Conservation (phyloP, 2,329 filamentous ascomycete genomes). For the Apiospora rasikravindrae region DNA sequence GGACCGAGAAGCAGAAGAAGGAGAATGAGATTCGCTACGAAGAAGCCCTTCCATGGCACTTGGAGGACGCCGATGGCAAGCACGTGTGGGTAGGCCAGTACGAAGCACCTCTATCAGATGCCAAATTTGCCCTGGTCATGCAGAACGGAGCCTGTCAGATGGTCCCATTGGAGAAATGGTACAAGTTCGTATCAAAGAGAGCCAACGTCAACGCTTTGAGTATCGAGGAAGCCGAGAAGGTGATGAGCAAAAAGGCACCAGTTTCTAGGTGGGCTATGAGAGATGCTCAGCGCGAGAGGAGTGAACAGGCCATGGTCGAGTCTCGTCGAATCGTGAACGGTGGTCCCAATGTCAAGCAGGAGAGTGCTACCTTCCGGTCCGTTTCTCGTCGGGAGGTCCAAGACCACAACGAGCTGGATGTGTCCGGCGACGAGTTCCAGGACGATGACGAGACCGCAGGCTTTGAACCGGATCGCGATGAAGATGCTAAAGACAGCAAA, state of each 20-base stretch:
- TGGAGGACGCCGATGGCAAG: slow-evolving; percentile 95
- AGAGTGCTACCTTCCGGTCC: slow-evolving; percentile 67
- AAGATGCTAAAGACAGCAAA: slow-evolving; percentile 75
- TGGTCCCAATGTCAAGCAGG: slow-evolving; percentile 67
- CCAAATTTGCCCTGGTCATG: slow-evolving; percentile 80
- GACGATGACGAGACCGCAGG: slow-evolving; percentile 84
- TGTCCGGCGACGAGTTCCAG: slow-evolving; percentile 78
- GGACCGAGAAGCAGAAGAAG: slow-evolving; percentile 79
- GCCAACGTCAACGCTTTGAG: slow-evolving; percentile 74
- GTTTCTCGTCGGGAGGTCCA: slow-evolving; percentile 67
- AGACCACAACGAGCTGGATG: slow-evolving; percentile 73
- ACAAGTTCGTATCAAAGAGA: slow-evolving; percentile 82
- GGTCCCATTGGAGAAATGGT: slow-evolving; percentile 95
- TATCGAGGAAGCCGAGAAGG: slow-evolving; percentile 83
- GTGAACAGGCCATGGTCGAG: slow-evolving; percentile 61
- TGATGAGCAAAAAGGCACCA: slow-evolving; percentile 79
- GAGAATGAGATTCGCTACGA: slow-evolving; percentile 80
- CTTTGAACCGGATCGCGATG: slow-evolving; percentile 80
- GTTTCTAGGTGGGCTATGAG: slow-evolving; percentile 82
- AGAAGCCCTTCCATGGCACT: slow-evolving; percentile 93
- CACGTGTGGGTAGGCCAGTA: slow-evolving; percentile 94
- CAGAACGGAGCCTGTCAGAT: slow-evolving; percentile 76
- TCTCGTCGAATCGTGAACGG: slow-evolving; percentile 66
- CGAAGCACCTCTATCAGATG: slow-evolving; percentile 84
- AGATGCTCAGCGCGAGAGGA: slow-evolving; percentile 57